Percentiles rank a stretch among this genome's conserved stretches.
phyloP scores from a whole-genome alignment of 176 grass and related monocot genomes.

The Alloteropsis semialata region DNA sequence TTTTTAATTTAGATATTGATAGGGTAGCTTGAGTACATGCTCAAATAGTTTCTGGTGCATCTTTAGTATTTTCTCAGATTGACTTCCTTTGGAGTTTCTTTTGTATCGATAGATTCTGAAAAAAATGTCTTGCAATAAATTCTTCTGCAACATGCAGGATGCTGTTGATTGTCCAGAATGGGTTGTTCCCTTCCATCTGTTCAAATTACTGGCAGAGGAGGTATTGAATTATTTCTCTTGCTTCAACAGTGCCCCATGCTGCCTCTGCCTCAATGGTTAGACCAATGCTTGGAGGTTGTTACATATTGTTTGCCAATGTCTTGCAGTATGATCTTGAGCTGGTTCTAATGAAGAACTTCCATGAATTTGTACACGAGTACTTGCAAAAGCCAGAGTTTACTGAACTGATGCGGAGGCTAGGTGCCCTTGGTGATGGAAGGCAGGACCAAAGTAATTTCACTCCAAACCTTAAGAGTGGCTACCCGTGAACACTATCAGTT shows the following conservation, averaged over 20 bases:
- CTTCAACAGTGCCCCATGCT: too few species aligned
- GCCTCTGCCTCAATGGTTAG: background rate
- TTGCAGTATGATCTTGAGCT: conserved; percentile 82
- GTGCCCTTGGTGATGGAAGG: conserved; percentile 84
- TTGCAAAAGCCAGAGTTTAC: conserved; percentile 75
- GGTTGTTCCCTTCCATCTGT: conserved; percentile 92
- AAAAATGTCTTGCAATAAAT: background rate
- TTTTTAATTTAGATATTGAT: conserved; percentile 14
- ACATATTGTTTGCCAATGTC: conserved; percentile 12
- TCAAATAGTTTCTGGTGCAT: background rate
- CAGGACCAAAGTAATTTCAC: conserved; percentile 63
- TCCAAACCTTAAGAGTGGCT: background rate
- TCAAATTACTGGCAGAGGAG: conserved; percentile 93
- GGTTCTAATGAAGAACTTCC: conserved; percentile 85
- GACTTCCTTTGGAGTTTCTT: background rate
- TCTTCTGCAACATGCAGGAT: conserved; percentile 50
- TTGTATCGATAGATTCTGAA: background rate
- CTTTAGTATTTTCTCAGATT: background rate
- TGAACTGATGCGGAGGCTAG: conserved; percentile 88
- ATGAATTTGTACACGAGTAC: conserved; percentile 87
- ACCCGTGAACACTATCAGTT: background rate
- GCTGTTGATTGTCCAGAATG: conserved; percentile 98
- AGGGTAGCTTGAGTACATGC: background rate
- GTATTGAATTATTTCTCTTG: conserved; percentile 37
- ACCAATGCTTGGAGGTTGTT: conserved; percentile 16